Percentiles rank a stretch among this genome's conserved stretches.
phyloP scores from a whole-genome alignment of 345 rosid genomes.

The Citrus unshiu region DNA sequence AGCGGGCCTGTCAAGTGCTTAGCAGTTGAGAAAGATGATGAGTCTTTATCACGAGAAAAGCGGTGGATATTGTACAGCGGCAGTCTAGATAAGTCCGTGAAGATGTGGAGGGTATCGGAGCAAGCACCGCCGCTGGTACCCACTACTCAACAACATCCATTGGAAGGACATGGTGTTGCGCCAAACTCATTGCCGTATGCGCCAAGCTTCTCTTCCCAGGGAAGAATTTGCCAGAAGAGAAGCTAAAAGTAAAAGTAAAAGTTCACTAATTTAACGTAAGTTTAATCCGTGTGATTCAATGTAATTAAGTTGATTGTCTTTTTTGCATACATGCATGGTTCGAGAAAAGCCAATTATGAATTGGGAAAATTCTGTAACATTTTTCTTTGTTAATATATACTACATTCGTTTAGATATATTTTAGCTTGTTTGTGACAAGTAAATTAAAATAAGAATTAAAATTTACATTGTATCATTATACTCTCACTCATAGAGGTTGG shows the following conservation, averaged over 20 bases:
- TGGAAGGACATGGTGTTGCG: constrained; percentile 3
- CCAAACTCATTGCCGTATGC: constrained; percentile 14
- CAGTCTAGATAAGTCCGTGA: constrained; percentile 85
- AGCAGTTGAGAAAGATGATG: constrained; percentile 65
- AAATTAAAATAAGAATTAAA: no score
- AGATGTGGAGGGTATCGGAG: constrained; percentile 86
- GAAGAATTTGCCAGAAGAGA: constrained; percentile 30
- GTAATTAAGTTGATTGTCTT: neutral
- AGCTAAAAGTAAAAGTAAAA: no score
- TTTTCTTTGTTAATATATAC: neutral
- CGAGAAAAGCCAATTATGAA: neutral
- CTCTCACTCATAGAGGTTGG: no score
- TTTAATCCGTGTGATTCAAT: neutral
- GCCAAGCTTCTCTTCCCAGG: constrained; percentile 43
- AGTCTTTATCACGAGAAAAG: constrained; percentile 34
- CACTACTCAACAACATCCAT: constrained; percentile 9
- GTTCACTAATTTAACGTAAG: neutral
- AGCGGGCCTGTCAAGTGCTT: constrained; percentile 88
- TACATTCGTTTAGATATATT: no score
- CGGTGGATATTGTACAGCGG: constrained; percentile 91
- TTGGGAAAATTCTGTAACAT: neutral
- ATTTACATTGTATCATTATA: no score
- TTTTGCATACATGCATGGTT: no score
- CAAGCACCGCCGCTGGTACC: constrained; percentile 34
- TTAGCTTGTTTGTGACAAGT: no score